Conservation (phyloP, 768 basidiomycete genomes). For the Rubroboletus satanas region DNA sequence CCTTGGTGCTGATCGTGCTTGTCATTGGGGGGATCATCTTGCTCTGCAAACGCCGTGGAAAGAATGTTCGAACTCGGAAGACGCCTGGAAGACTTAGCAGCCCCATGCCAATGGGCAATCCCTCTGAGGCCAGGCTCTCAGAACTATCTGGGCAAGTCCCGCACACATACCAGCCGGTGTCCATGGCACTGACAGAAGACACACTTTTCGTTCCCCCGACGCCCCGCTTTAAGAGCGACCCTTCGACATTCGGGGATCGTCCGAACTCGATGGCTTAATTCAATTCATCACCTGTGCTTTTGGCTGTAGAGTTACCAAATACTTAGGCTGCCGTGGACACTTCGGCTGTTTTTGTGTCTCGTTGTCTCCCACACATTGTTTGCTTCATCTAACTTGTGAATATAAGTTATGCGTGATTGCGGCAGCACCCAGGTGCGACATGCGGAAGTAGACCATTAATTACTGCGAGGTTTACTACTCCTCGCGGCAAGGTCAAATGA, state of each 20-base stretch:
- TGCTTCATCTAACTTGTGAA: slow-evolving; percentile 10
- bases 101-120: slow-evolving; percentile 54
- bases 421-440: neutral
- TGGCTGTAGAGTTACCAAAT: neutral
- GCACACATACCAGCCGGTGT: slow-evolving; percentile 71
- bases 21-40: slow-evolving; percentile 49
- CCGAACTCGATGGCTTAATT: slow-evolving; percentile 42
- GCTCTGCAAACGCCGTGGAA: slow-evolving; percentile 48
- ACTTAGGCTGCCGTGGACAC: slow-evolving; percentile 1
- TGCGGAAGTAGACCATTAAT: slow-evolving; percentile 8
- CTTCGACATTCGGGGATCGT: slow-evolving; percentile 31
- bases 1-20: slow-evolving; percentile 60
- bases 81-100: slow-evolving; percentile 46
- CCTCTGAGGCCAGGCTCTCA: slow-evolving; percentile 26
- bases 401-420: neutral
- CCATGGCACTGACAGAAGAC: slow-evolving; percentile 44
- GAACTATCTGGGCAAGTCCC: slow-evolving; percentile 37
- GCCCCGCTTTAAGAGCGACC: slow-evolving; percentile 49
- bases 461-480: slow-evolving; percentile 25
- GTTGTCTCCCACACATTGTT: neutral
- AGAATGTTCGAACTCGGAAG: slow-evolving; percentile 34
- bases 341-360: slow-evolving; percentile 1
- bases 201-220: slow-evolving; percentile 53
- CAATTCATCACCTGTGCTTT: neutral
- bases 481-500: slow-evolving; percentile 30